phyloP scores from a whole-genome alignment of 306 rosid species.

The Fragaria nilgerrensis region DNA sequence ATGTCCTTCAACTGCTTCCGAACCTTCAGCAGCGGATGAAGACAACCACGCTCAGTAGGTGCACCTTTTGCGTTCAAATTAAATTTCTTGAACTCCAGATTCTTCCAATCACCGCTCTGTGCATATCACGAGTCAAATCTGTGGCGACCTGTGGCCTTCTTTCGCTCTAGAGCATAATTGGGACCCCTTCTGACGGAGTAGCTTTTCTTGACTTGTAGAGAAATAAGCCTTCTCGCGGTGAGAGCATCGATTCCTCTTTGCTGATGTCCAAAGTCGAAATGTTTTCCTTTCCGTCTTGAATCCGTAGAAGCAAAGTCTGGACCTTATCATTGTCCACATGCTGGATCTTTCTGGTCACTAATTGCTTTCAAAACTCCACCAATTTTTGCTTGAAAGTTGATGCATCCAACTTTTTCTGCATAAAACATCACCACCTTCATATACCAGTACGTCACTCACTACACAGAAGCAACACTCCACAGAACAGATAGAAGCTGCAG shows the following conservation, averaged over 20 bases:
- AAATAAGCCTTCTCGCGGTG: conserved; percentile 69
- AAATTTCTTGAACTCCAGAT: conserved; percentile 74
- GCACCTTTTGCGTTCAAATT: conserved; percentile 86
- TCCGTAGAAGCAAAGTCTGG: conserved; percentile 58
- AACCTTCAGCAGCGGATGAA: conserved; percentile 95
- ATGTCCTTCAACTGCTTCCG: conserved; percentile 70
- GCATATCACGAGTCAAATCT: conserved; percentile 74
- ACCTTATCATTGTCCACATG: conserved; percentile 73
- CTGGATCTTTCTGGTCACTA: conserved; percentile 61
- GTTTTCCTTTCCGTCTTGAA: conserved; percentile 64
- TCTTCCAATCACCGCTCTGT: conserved; percentile 93
- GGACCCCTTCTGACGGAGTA: conserved; percentile 66
- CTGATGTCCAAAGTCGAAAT: no score
- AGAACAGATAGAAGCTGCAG: neutral
- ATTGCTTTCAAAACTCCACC: conserved; percentile 80
- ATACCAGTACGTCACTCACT: neutral
- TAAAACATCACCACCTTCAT: conserved; percentile 10
- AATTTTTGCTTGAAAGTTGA: conserved; percentile 69
- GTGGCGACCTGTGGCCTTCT: conserved; percentile 65
- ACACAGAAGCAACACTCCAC: neutral
- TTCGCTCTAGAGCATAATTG: conserved; percentile 77
- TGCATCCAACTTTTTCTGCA: conserved; percentile 70
- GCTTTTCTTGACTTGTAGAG: conserved; percentile 71
- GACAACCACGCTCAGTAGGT: conserved; percentile 77
- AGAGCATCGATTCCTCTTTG: conserved; percentile 72